A percentile compares a stretch with the other conserved stretches of the same genome.
phyloP scores from a whole-genome alignment of 2,329 filamentous ascomycete species.

The Monosporascus ibericus region DNA sequence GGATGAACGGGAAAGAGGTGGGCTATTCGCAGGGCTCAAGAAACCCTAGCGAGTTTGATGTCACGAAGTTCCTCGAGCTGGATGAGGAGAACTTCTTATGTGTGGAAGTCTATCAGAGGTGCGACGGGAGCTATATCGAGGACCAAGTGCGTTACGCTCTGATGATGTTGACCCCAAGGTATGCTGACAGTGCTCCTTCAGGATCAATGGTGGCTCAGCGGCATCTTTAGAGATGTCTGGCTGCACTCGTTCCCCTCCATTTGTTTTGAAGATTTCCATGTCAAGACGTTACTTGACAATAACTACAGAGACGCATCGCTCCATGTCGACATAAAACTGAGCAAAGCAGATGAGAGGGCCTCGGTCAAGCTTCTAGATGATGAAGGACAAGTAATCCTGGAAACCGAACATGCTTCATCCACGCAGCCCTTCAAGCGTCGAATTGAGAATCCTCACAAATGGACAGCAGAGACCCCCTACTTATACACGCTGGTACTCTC shows the following conservation, averaged over 20 bases:
- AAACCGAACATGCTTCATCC: background rate
- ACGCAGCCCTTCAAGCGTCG: constrained; percentile 20
- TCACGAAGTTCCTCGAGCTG: constrained; percentile 45
- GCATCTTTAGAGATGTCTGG: constrained; percentile 65
- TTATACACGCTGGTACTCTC: constrained; percentile 47
- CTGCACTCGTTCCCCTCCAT: constrained; percentile 54
- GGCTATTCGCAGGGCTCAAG: constrained; percentile 69
- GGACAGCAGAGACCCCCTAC: constrained; percentile 63
- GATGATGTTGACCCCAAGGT: background rate
- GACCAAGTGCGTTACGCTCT: constrained; percentile 39
- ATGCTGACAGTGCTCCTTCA: constrained; percentile 14
- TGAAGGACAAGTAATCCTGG: constrained; percentile 17
- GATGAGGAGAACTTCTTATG: constrained; percentile 48
- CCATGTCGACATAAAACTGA: constrained; percentile 37
- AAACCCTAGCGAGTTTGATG: constrained; percentile 68
- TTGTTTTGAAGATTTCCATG: constrained; percentile 49
- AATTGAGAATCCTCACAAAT: constrained; percentile 50
- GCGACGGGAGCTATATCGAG: constrained; percentile 66
- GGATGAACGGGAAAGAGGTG: constrained; percentile 60
- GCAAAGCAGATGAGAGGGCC: constrained; percentile 23
- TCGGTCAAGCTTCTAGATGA: constrained; percentile 30
- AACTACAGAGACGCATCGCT: constrained; percentile 49
- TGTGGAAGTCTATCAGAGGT: constrained; percentile 67
- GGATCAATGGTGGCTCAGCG: constrained; percentile 63
- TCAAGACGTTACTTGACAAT: constrained; percentile 50